These are phyloP conservation scores for Hygrophorus pudorinus DNA, from an alignment of 768 basidiomycete species.

Conservation along the genomic window DNA sequence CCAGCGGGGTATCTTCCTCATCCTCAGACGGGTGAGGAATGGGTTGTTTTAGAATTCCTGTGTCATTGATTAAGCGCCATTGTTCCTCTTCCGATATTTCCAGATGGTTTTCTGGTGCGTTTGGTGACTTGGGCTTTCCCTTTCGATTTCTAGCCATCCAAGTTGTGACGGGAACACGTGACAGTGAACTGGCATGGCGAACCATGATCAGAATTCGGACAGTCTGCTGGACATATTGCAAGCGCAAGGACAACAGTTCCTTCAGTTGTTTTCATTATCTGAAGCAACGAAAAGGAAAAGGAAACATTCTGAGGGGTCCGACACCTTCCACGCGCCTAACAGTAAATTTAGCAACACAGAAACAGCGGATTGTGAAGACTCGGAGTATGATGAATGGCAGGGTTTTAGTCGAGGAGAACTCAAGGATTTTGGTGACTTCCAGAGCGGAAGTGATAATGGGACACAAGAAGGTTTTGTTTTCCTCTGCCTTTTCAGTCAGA, in stretches of 20 bases:
- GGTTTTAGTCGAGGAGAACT: conserved; percentile 20
- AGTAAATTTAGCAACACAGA: conserved; percentile 4
- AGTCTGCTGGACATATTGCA: conserved; percentile 33
- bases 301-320: conserved; percentile 5
- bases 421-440: conserved; percentile 6
- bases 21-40: conserved; percentile 21
- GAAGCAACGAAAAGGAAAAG: conserved; percentile 2
- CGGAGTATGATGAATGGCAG: conserved; percentile 29
- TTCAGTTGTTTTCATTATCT: conserved; percentile 27
- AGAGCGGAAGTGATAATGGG: conserved; percentile 12
- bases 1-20: conserved; percentile 30
- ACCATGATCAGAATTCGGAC: conserved; percentile 21
- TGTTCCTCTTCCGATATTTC: conserved; percentile 68
- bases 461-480: background rate
- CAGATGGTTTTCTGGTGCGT: conserved; percentile 19
- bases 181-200: conserved; percentile 2
- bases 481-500: too few species aligned
- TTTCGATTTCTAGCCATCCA: conserved; percentile 16
- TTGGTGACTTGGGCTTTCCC: conserved; percentile 6
- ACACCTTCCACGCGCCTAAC: background rate
- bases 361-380: conserved; percentile 12
- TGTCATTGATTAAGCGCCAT: conserved; percentile 64
- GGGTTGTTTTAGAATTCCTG: conserved; percentile 40
- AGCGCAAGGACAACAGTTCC: conserved; percentile 37
- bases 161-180: conserved; percentile 12